phyloP scores from a whole-genome alignment of 116 monocot genomes.

The Thalassia testudinum region DNA sequence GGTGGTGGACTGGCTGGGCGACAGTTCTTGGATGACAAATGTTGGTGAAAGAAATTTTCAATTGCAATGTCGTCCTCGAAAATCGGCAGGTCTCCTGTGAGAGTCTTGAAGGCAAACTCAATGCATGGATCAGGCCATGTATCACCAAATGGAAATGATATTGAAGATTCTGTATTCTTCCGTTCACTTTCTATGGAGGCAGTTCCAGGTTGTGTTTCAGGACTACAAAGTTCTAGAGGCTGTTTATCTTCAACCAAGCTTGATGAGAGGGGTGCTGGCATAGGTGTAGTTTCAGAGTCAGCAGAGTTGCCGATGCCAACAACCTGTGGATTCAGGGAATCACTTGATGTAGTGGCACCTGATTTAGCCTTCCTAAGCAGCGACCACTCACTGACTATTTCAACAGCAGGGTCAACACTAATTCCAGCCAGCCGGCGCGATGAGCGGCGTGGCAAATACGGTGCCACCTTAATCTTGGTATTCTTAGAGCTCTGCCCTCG shows the following conservation, averaged over 20 bases:
- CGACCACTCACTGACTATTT: background rate
- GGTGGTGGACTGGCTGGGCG: background rate
- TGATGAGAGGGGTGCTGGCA: background rate
- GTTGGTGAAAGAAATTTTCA: conserved; percentile 14
- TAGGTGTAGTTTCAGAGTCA: background rate
- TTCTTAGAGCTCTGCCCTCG: too few relatives aligned
- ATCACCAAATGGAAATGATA: conserved; percentile 25
- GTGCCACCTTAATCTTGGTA: background rate
- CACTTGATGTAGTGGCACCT: background rate
- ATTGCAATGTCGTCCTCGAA: conserved; percentile 17
- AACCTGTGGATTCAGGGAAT: background rate
- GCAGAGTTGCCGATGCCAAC: background rate
- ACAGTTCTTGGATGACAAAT: background rate
- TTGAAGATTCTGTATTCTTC: conserved; percentile 1
- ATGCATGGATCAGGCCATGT: conserved; percentile 51
- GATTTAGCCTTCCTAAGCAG: background rate
- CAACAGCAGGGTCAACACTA: conserved; percentile 6
- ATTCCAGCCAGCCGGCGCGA: conserved; percentile 27
- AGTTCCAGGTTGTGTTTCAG: background rate
- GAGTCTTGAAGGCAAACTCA: conserved; percentile 60
- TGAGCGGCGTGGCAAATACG: conserved; percentile 8
- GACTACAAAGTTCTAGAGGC: background rate
- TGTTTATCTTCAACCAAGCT: background rate
- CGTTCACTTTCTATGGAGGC: background rate
- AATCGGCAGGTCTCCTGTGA: conserved; percentile 34